phyloP scores from a whole-genome alignment of 75 land plant genomes.

The Adiantum capillusveneris region DNA sequence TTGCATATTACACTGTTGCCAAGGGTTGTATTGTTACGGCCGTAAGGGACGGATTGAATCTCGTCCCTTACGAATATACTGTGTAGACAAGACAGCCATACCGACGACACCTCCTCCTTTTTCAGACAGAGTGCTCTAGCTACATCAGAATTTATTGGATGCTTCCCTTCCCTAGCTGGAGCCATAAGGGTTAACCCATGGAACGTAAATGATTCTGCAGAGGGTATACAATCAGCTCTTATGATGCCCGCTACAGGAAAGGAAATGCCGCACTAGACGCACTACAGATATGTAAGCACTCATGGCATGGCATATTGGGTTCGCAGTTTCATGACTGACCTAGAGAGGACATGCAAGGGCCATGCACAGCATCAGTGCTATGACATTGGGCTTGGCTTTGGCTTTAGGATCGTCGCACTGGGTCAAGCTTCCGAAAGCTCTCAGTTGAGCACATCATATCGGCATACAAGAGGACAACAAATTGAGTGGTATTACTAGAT shows the following conservation, averaged over 20 bases:
- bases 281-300: conserved; percentile 37
- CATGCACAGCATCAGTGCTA: conserved; percentile 32
- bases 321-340: conserved; percentile 31
- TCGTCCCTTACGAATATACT: conserved; percentile 49
- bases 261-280: conserved; percentile 42
- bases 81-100: conserved; percentile 23
- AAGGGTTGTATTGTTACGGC: conserved; percentile 44
- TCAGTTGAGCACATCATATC: conserved; percentile 40
- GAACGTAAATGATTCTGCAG: conserved; percentile 40
- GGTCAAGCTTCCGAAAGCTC: conserved; percentile 43
- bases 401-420: conserved; percentile 42
- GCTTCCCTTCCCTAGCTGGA: conserved; percentile 46
- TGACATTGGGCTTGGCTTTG: conserved; percentile 45
- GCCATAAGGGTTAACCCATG: conserved; percentile 51
- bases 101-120: no score
- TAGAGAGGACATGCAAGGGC: conserved; percentile 35
- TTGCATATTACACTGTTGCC: conserved; percentile 38
- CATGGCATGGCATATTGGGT: conserved; percentile 49
- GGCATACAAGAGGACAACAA: conserved; percentile 32
- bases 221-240: conserved; percentile 38
- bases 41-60: conserved; percentile 45
- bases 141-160: conserved; percentile 37
- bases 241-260: conserved; percentile 30
- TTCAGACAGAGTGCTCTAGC: background rate
- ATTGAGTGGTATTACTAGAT: conserved; percentile 40